Evolutionary conservation across 345 rosid species (phyloP).

Genomic region (Chamaenerion angustifolium): DNA sequence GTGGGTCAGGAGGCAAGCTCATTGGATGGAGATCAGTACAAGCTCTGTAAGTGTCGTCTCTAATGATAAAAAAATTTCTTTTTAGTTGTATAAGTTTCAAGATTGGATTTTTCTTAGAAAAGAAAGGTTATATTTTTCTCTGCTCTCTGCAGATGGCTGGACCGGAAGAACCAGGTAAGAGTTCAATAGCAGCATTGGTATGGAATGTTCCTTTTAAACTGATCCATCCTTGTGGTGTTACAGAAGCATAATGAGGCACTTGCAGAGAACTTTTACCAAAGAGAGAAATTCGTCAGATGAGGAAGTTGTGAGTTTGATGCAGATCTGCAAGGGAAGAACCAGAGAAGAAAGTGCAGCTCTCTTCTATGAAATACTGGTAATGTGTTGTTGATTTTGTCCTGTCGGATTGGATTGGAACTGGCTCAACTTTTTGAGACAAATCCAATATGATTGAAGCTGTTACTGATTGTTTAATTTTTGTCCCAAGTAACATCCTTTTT

Average conservation of each 20-base stretch:
- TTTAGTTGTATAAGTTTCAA: not conserved
- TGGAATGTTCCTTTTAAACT: not conserved
- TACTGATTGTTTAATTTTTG: not conserved
- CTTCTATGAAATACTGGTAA: slow-evolving; percentile 90
- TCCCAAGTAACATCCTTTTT: not conserved
- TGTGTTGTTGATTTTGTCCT: too few species aligned
- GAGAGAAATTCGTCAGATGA: slow-evolving; percentile 24
- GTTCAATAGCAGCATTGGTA: not conserved
- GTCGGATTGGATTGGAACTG: too few species aligned
- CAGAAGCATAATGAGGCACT: slow-evolving; percentile 41
- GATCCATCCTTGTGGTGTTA: slow-evolving; percentile 8
- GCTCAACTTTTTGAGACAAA: too few species aligned
- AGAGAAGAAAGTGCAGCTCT: slow-evolving; percentile 47
- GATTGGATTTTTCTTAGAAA: not conserved
- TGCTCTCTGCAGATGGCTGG: slow-evolving; percentile 42
- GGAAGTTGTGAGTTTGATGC: slow-evolving; percentile 37
- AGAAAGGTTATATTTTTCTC: not conserved
- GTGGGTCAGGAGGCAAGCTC: slow-evolving; percentile 17
- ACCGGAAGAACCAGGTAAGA: slow-evolving; percentile 44
- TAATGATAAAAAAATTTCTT: not conserved
- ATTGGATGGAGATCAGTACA: slow-evolving; percentile 15
- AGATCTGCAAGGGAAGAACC: slow-evolving; percentile 39
- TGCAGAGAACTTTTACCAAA: slow-evolving; percentile 27
- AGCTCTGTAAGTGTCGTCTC: slow-evolving; percentile 19
- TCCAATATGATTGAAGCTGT: not conserved